These are phyloP conservation scores for Pilasporangium apinafurcum DNA, from an alignment of 352 stramenopile species.

Conservation along the genomic window DNA sequence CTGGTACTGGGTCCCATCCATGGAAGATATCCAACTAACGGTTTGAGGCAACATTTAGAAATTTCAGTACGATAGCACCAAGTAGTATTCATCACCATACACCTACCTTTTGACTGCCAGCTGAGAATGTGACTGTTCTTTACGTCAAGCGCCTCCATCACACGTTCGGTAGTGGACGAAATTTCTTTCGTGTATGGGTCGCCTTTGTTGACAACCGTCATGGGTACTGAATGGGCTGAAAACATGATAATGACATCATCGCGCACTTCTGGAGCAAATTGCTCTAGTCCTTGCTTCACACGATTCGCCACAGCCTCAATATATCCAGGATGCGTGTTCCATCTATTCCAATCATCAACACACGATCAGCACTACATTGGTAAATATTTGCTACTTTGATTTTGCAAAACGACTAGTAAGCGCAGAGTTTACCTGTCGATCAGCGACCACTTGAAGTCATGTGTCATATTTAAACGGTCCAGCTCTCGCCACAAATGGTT, in stretches of 20 bases:
- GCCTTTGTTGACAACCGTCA: slow-evolving; percentile 87
- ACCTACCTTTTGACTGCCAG: slow-evolving; percentile 92
- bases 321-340: slow-evolving; percentile 96
- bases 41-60: not conserved
- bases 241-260: slow-evolving; percentile 90
- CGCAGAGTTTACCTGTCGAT: slow-evolving; percentile 66
- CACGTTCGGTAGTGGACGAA: slow-evolving; percentile 55
- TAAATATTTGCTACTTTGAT: too few species aligned
- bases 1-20: slow-evolving; percentile 98
- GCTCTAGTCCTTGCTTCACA: slow-evolving; percentile 89
- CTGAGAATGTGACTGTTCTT: slow-evolving; percentile 86
- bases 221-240: slow-evolving; percentile 86
- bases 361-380: too few species aligned
- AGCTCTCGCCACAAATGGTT: slow-evolving; percentile 86
- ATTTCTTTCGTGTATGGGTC: slow-evolving; percentile 87
- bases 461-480: slow-evolving; percentile 83
- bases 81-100: not conserved
- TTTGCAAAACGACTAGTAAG: too few species aligned
- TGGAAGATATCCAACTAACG: slow-evolving; percentile 96
- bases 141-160: slow-evolving; percentile 63
- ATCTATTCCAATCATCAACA: slow-evolving; percentile 52
- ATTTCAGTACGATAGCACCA: not conserved
- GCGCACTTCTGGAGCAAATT: slow-evolving; percentile 87
- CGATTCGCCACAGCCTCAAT: slow-evolving; percentile 90
- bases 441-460: slow-evolving; percentile 79